Base-by-base conservation (phyloP, 257 asterid species). In the Capsicum rhomboideum region DNA sequence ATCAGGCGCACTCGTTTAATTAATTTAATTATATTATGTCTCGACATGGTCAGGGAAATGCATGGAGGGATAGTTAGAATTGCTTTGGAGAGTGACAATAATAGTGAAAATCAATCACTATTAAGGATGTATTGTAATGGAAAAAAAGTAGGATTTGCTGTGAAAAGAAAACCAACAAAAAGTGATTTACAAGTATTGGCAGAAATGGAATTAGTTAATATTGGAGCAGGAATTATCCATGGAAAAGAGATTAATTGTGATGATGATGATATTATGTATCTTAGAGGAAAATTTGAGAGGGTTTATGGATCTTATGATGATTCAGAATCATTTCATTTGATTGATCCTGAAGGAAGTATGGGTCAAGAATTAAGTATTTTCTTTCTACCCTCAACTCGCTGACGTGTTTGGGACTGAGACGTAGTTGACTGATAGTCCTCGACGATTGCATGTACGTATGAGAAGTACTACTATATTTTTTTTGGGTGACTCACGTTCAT, bases 121-220 rank as follows among this genome's bases (percentile, higher is more conserved):
- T 92, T 93, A 91, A 91, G 78, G 3, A 89, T 92, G 94, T 87
- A 86, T 69, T 91, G 92, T 46, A 91, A 92, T n/a, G 93, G 94
- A 0, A 89, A 88, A 56, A 89, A 89, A 56, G 53, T 86, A n/a
- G 94, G 97, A 80, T 91, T 85, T 59, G 90, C 97, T 0, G 87
- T 88, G 31, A 91, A 83, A 81, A 69, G 90, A 44, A 83, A 82
- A n/a, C 91, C 91, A 0, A 84, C 89, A 8, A 85, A 63, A 74
- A 86, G 64, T 14, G 92, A 92, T 31, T 13, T 87, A 64, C 91
- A 90, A 81, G 82, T 92, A n/a, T 72, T 92, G 84, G 61, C 67
- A 52, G 79, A 31, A 2, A 87, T 91, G 82, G 86, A 90, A 83
- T 78, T 85, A 21, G 87, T 92, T 40, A 87, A 5, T 28, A 89